These are phyloP conservation scores for Pseudoturritis turrita DNA, from an alignment of 345 rosid species.

Conservation along the genomic window DNA sequence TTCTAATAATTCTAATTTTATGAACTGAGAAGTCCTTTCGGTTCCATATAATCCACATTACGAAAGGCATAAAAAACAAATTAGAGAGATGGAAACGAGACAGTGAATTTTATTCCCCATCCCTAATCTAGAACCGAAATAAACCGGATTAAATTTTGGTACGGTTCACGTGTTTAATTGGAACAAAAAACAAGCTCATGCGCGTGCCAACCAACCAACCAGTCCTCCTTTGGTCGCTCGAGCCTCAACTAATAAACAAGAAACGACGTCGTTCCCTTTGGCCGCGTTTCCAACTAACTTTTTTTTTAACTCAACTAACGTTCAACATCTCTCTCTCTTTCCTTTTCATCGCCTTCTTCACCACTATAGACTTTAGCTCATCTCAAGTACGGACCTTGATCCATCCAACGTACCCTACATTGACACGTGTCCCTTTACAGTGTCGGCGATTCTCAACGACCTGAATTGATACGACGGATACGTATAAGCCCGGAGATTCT, in stretches of 20 bases:
- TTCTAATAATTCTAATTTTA: no score
- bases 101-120: no score
- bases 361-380: conserved; percentile 12
- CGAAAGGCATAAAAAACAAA: no score
- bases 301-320: conserved; percentile 20
- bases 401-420: conserved; percentile 8
- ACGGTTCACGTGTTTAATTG: conserved; percentile 12
- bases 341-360: conserved; percentile 22
- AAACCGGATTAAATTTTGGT: not conserved
- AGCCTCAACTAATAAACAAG: not conserved
- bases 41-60: not conserved
- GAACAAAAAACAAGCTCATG: not conserved
- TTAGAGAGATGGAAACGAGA: no score
- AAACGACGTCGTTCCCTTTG: conserved; percentile 1
- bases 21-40: no score
- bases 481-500: conserved; percentile 5
- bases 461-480: conserved; percentile 9
- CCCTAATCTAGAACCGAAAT: no score
- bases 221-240: not conserved
- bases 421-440: conserved; percentile 24
- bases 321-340: conserved; percentile 22
- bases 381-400: conserved; percentile 25
- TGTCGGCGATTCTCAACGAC: conserved; percentile 25
- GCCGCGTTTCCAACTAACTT: conserved; percentile 25
- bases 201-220: conserved; percentile 27